phyloP scores from a whole-genome alignment of 305 asterid genomes.

The Fraxinus nigra region DNA sequence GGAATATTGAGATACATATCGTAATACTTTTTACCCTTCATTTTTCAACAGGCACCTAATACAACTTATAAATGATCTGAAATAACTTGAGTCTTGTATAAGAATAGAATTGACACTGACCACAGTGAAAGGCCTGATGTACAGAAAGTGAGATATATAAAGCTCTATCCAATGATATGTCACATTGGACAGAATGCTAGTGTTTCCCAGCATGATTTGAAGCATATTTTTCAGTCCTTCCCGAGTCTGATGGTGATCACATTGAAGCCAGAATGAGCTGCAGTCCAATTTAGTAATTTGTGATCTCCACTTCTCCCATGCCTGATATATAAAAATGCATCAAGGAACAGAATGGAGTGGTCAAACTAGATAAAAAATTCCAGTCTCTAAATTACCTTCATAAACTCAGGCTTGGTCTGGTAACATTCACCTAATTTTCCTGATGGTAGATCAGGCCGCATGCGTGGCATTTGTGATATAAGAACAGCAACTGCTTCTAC shows the following conservation, averaged over 20 bases:
- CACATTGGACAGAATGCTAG: slow-evolving; percentile 57
- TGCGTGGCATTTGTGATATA: slow-evolving; percentile 82
- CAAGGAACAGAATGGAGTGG: slow-evolving; percentile 2
- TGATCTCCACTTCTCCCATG: slow-evolving; percentile 96
- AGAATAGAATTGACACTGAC: slow-evolving; percentile 41
- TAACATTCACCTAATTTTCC: slow-evolving; percentile 74
- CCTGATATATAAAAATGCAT: slow-evolving; percentile 46
- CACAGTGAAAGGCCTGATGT: slow-evolving; percentile 84
- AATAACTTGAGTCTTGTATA: not conserved
- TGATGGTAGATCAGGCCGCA: slow-evolving; percentile 58
- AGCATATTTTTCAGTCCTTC: slow-evolving; percentile 80
- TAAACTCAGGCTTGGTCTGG: slow-evolving; percentile 77
- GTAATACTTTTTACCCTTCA: not conserved
- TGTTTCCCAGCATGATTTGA: slow-evolving; percentile 86
- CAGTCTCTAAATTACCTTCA: slow-evolving; percentile 57
- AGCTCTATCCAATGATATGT: slow-evolving; percentile 93
- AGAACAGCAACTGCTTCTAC: slow-evolving; percentile 95
- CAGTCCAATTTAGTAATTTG: slow-evolving; percentile 88
- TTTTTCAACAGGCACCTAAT: not conserved
- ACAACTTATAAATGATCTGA: not conserved
- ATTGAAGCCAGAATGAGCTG: slow-evolving; percentile 87
- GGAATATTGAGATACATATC: slow-evolving; percentile 2
- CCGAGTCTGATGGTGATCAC: slow-evolving; percentile 77
- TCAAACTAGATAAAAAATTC: slow-evolving; percentile 15
- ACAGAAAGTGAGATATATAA: slow-evolving; percentile 74